Evolutionary conservation across 2,329 filamentous ascomycete species (phyloP).

Genomic region (Cercospora brassicicola): DNA sequence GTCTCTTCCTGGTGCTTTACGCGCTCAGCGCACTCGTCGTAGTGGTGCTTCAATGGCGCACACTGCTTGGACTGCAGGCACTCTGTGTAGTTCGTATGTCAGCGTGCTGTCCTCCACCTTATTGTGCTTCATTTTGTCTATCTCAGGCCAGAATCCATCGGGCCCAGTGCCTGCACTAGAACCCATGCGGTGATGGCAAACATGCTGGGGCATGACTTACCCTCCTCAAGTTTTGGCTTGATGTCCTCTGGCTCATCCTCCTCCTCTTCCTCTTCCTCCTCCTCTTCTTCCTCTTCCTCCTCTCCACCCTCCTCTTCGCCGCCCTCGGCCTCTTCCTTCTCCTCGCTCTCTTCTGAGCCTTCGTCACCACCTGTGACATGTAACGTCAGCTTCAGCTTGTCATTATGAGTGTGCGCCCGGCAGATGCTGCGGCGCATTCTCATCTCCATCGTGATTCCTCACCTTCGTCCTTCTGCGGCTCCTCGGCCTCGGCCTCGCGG

Average conservation of each 20-base stretch:
- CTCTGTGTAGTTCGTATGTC: conserved; percentile 56
- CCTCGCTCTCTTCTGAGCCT: conserved; percentile 39
- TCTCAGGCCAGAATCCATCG: background rate
- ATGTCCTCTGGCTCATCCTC: conserved; percentile 80
- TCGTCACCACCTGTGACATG: conserved; percentile 33
- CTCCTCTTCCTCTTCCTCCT: conserved; percentile 76
- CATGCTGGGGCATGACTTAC: conserved; percentile 56
- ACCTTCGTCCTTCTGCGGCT: conserved; percentile 51
- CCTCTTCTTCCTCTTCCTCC: conserved; percentile 64
- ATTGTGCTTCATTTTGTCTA: background rate
- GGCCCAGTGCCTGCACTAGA: background rate
- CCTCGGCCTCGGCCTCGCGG: conserved; percentile 62
- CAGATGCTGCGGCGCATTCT: background rate
- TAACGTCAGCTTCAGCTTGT: background rate
- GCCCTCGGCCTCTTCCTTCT: conserved; percentile 43
- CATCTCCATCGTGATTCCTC: conserved; percentile 10
- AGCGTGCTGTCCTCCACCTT: background rate
- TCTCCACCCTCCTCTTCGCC: conserved; percentile 56
- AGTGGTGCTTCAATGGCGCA: conserved; percentile 91
- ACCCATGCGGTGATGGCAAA: background rate
- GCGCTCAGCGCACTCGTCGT: conserved; percentile 94
- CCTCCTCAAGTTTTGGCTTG: conserved; percentile 87
- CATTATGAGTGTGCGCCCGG: background rate
- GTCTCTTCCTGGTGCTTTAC: conserved; percentile 73
- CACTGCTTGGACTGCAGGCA: conserved; percentile 86